Base-by-base conservation (phyloP, 176 grass and related monocot genomes). In the Oryza australiensis region DNA sequence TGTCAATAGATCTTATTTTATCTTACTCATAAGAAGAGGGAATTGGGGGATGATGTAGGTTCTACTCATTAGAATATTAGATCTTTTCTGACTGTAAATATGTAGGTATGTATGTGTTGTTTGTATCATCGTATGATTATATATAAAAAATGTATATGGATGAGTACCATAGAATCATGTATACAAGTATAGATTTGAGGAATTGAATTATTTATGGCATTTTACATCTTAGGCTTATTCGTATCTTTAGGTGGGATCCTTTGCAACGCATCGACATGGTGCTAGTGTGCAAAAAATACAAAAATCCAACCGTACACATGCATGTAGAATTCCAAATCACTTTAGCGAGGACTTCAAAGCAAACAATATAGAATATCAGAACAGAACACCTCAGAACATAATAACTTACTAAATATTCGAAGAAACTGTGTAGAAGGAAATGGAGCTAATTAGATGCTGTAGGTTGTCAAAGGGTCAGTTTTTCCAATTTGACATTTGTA, bases 1-100 rank as follows among this genome's bases (percentile, higher is more conserved):
- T 27, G 63, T 69, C 23, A 22, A 64, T 73, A 87, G 66, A 75
- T 33, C 53, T 23, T 9, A 75, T 43, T n/a, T 57, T 57, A 57
- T 57, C 53, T 57, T 23, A n/a, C 5, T 7, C 15, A 16, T 51
- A 20, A 20, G 48, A 51, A 18, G 48, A 51, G 14, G 12, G 45
- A 20, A 7, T 7, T 20, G 5, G 18, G 2, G 49, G 18, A 40
- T 55, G 55, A 60, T 23, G n/a, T 60, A 23, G 53, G 22, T 59
- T 59, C 53, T 59, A 59, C 55, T 5, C 18, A 22, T 3, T 60
- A 37, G 35, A 37, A 37, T 37, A 37, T 37, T 37, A 60, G 55
- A 60, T 60, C 55, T 60, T 60, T n/a, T 60, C 22, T 24, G 55
- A 60, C 55, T 24, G 55, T 9, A 60, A 60, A 23, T 24, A 60